These are phyloP conservation scores for Suhomyces guaymorum DNA, from an alignment of 1,139 yeast genomes.

Conservation along the genomic window DNA sequence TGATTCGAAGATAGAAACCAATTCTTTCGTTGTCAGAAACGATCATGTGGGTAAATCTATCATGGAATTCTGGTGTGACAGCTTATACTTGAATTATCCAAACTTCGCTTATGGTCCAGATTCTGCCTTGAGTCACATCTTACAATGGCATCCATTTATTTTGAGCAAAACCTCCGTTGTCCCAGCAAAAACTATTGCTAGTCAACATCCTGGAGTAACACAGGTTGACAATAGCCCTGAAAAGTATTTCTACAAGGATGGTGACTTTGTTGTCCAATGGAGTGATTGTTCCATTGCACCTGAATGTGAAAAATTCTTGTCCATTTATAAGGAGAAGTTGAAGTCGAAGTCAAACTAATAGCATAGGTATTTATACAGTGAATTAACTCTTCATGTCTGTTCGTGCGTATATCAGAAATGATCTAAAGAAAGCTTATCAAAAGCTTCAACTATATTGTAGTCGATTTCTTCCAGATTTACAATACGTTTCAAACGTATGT, in stretches of 20 bases:
- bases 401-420: slow-evolving; percentile 11
- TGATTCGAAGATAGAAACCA: slow-evolving; percentile 57
- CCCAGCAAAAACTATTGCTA: slow-evolving; percentile 50
- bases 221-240: slow-evolving; percentile 16
- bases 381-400: too few species aligned
- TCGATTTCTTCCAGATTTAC: slow-evolving; percentile 1
- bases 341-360: neutral
- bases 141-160: slow-evolving; percentile 91
- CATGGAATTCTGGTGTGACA: slow-evolving; percentile 75
- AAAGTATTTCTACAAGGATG: slow-evolving; percentile 49
- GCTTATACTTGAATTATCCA: slow-evolving; percentile 62
- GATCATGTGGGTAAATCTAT: slow-evolving; percentile 64
- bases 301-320: slow-evolving; percentile 54
- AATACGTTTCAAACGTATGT: slow-evolving; percentile 6
- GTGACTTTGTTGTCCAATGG: slow-evolving; percentile 67
- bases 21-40: slow-evolving; percentile 68
- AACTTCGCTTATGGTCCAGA: slow-evolving; percentile 63
- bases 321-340: slow-evolving; percentile 28
- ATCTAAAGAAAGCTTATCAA: slow-evolving; percentile 11
- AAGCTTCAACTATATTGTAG: slow-evolving; percentile 2
- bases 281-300: slow-evolving; percentile 50
- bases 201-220: slow-evolving; percentile 24
- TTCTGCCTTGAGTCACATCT: slow-evolving; percentile 72
- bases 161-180: slow-evolving; percentile 72
- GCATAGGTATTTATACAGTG: too few species aligned